phyloP scores from a whole-genome alignment of 2,329 filamentous ascomycete species.

The Sphaerulina musiva region DNA sequence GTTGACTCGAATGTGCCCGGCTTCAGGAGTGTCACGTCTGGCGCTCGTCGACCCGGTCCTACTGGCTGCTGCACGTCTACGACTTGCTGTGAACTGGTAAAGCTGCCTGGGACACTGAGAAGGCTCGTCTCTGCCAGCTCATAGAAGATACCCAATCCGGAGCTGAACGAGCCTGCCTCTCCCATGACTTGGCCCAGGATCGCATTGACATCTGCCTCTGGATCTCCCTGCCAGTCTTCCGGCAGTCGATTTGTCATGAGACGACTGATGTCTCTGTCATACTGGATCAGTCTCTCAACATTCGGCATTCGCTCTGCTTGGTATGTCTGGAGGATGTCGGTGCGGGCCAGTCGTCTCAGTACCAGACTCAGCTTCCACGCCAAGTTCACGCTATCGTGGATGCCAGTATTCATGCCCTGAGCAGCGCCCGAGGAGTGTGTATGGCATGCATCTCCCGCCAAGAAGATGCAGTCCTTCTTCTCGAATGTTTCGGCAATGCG shows the following conservation, averaged over 20 bases:
- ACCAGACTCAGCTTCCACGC: slow-evolving; percentile 29
- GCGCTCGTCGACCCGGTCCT: slow-evolving; percentile 40
- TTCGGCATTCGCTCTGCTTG: slow-evolving; percentile 21
- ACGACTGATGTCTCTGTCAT: slow-evolving; percentile 22
- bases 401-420: slow-evolving; percentile 36
- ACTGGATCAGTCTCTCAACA: slow-evolving; percentile 22
- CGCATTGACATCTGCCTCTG: slow-evolving; percentile 17
- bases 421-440: slow-evolving; percentile 33
- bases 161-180: slow-evolving; percentile 23
- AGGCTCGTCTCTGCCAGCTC: slow-evolving; percentile 5
- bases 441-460: slow-evolving; percentile 35
- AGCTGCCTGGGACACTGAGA: neutral
- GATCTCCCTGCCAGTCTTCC: slow-evolving; percentile 18
- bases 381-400: slow-evolving; percentile 34
- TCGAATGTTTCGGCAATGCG: slow-evolving; percentile 31
- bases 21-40: slow-evolving; percentile 42
- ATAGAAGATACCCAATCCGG: slow-evolving; percentile 21
- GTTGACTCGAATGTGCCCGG: slow-evolving; percentile 43
- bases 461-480: slow-evolving; percentile 19
- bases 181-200: slow-evolving; percentile 19
- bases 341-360: slow-evolving; percentile 13
- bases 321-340: slow-evolving; percentile 16
- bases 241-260: slow-evolving; percentile 23
- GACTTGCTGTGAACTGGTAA: neutral
- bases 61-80: slow-evolving; percentile 14